Percentiles rank a stretch among this genome's conserved stretches.
These are phyloP conservation scores for Ustilago bromivora DNA, from an alignment of 1,284 basidiomycete genomes.

Conservation along the genomic window DNA sequence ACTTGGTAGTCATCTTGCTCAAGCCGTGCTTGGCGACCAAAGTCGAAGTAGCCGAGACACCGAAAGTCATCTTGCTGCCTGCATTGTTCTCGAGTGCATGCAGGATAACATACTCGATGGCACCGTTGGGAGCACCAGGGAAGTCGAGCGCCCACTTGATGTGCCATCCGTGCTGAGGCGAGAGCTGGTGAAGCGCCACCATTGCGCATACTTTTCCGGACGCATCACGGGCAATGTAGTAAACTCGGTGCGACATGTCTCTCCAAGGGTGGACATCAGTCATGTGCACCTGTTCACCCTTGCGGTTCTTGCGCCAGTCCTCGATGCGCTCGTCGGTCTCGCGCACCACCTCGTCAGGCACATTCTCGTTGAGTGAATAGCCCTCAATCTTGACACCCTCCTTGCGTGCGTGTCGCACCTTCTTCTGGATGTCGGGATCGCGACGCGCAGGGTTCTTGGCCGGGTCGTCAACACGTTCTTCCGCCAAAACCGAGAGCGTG, in stretches of 20 bases:
- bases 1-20: constrained; percentile 55
- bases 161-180: constrained; percentile 74
- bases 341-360: constrained; percentile 71
- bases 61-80: constrained; percentile 71
- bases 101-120: constrained; percentile 73
- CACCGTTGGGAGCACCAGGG: constrained; percentile 74
- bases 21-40: constrained; percentile 59
- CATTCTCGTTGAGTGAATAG: constrained; percentile 63
- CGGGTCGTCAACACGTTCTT: constrained; percentile 74
- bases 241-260: constrained; percentile 74
- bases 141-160: constrained; percentile 77
- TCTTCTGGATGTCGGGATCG: constrained; percentile 72
- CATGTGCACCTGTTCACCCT: constrained; percentile 75
- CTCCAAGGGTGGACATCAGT: constrained; percentile 74
- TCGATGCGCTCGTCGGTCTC: constrained; percentile 72
- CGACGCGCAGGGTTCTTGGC: constrained; percentile 70
- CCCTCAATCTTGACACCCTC: constrained; percentile 73
- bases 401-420: constrained; percentile 73
- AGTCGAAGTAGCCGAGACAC: constrained; percentile 56
- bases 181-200: constrained; percentile 75
- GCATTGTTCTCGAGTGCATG: constrained; percentile 73
- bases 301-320: constrained; percentile 72
- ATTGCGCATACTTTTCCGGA: constrained; percentile 72
- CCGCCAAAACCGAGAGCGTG: constrained; percentile 73
- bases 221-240: constrained; percentile 74